A percentile compares a stretch with the other conserved stretches of the same genome.
Conservation (phyloP, 177 flowering plant species). For the Vitis hybrid region DNA sequence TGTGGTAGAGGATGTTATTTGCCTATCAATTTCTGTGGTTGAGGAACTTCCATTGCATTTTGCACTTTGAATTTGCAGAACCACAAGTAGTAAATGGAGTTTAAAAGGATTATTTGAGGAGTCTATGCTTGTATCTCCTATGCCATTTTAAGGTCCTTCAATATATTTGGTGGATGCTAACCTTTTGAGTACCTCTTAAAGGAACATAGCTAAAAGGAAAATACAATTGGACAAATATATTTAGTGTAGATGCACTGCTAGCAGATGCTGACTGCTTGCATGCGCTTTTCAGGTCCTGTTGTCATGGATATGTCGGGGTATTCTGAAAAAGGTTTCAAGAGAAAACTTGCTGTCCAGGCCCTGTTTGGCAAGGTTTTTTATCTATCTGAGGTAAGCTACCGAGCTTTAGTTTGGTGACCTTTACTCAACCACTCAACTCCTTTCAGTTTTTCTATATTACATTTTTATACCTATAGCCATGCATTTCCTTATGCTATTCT, state of each 20-base stretch:
- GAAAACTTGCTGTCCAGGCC: constrained; percentile 89
- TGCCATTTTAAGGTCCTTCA: too few relatives aligned
- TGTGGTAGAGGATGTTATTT: too few relatives aligned
- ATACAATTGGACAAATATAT: neutral
- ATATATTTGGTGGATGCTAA: too few relatives aligned
- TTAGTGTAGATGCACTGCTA: neutral
- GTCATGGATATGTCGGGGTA: constrained; percentile 91
- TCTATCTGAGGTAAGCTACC: constrained; percentile 73
- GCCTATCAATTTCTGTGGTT: too few relatives aligned
- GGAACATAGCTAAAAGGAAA: neutral
- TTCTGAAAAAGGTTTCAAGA: constrained; percentile 83
- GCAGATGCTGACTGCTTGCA: constrained; percentile 8
- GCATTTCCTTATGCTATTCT: too few relatives aligned
- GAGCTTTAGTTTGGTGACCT: neutral
- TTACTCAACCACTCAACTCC: neutral
- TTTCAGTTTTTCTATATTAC: neutral
- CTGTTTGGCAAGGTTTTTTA: constrained; percentile 90
- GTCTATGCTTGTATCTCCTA: too few relatives aligned
- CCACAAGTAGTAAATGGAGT: too few relatives aligned
- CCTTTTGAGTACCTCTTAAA: too few relatives aligned
- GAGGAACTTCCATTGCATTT: too few relatives aligned
- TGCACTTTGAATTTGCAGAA: too few relatives aligned
- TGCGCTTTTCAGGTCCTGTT: constrained; percentile 78
- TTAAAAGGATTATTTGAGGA: too few relatives aligned
- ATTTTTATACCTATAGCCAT: too few relatives aligned